Base-by-base conservation (phyloP, 2,329 filamentous ascomycete genomes). In the Curvularia verruculosa region DNA sequence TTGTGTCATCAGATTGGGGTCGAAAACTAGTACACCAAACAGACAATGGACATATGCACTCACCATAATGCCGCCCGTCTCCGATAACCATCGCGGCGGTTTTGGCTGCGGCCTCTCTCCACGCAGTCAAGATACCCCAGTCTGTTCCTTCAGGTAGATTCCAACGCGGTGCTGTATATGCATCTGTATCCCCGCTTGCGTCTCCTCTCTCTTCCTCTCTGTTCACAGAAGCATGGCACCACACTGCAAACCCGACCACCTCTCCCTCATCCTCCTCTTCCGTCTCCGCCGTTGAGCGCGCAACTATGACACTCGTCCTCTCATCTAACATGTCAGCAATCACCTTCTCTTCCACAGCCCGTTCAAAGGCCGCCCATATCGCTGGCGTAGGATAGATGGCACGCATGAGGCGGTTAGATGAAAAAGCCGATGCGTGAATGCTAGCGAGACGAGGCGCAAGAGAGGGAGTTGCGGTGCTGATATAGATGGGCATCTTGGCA, bases 341-440 rank as follows among this genome's bases (percentile, higher is more conserved):
- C 21, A 54, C 8, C 26, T 56, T 56, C 36, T 44, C 26, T 40
- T 56, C 52, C n/a, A 49, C 52, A 5, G 47, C 49, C 24, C 43
- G 36, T 31, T 59, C 39, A 15, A 50, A 46, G 6, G 52, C 52
- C 9, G 44, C 19, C 54, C 54, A 56, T 15, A 56, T 53, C n/a
- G 29, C 26, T 18, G 54, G 36, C 10, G 54, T 48, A 19, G 54
- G 54, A 44, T 59, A 55, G 19, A 59, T 59, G 24, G 52, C 48
- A 23, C 48, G 52, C 47, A 59, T 56, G 48, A 59, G 47, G 21
- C 21, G 48, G 31, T 59, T 59, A 12, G 52, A 40, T 10, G 47
- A 47, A 41, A 59, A 59, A 8, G 56, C 56, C 21, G 54, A 37
- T 23, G 44, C 37, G 34, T 59, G 56, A 24, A 59, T 31, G 29